Evolutionary conservation across 371 early-diverging fungal species (phyloP), one percentile per base, ranked within the genome.

Genomic region (Apophysomyces trapeziformis): DNA sequence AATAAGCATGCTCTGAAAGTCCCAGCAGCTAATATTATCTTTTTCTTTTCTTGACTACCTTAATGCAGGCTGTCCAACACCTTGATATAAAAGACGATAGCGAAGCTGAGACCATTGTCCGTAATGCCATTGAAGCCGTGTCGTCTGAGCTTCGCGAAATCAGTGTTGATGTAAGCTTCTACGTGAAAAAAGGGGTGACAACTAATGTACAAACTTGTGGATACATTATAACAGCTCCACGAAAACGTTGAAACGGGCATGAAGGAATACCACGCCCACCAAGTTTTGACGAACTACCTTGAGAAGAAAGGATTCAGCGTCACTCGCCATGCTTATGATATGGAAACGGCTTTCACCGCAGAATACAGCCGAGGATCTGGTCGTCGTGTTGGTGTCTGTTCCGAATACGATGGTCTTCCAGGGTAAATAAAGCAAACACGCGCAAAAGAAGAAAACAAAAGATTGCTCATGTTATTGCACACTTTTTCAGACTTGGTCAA

Each of bases 381-480:
- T 37, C 70, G 73, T 1, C 79, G 78, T 16, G 58, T 76, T 38
- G 87, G 75, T 58, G 82, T 86, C 38, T 87, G 85, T 58, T 80
- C 83, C 14, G 87, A 88, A 65, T 86, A 85, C 56, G 89, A 89
- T 67, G 87, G 87, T n/a, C 68, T 89, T 16, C 85, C 87, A 18
- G 82, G 74, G 36, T 69, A 86, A 38, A 79, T 75, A 12, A 0
- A 58, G 13, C 21, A 39, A 32, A 12, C 18, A 16, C 9, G 38
- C 35, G 18, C 57, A 45, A 14, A 57, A 46, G 50, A 61, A 60
- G 21, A 26, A 9, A 21, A 36, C 13, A 16, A 41, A 4, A 37
- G 37, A 35, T 35, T 14, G 44, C 14, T 36, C 21, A 45, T 16
- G 6, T 26, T 56, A 44, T 45, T 26, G 32, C 32, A 2, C 32